Percentiles rank a stretch among this genome's conserved stretches.
phyloP scores from a whole-genome alignment of 2,329 filamentous ascomycete genomes.

The Verruconis gallopava region DNA sequence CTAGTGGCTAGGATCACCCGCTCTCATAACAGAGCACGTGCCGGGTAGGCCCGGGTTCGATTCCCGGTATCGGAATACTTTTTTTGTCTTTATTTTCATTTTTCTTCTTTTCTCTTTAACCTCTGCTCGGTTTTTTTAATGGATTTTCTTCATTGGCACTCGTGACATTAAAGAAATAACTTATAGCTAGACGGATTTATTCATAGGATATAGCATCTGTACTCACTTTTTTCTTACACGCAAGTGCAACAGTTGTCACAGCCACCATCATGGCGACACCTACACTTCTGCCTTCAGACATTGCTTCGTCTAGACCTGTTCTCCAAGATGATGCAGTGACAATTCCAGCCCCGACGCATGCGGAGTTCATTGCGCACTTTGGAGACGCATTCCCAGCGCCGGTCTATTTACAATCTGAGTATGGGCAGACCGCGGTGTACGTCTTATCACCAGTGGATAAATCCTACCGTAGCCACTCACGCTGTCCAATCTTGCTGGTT shows the following conservation, averaged over 20 bases:
- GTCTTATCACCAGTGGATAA: not conserved
- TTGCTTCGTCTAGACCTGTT: too few species aligned
- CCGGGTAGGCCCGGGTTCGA: slow-evolving; percentile 10
- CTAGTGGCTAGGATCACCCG: slow-evolving; percentile 10
- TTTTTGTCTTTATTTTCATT: slow-evolving; percentile 1
- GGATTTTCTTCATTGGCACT: too few species aligned
- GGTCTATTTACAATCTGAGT: not conserved
- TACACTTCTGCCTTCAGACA: too few species aligned
- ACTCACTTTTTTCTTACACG: too few species aligned
- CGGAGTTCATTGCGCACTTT: not conserved
- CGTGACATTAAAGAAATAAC: too few species aligned
- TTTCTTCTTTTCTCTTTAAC: too few species aligned
- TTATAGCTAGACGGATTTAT: too few species aligned
- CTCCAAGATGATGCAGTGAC: too few species aligned
- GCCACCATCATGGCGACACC: too few species aligned
- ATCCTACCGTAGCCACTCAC: not conserved
- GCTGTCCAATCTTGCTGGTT: slow-evolving; percentile 29
- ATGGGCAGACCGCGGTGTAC: not conserved
- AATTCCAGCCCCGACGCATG: not conserved
- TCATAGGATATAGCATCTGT: too few species aligned
- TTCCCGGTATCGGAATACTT: slow-evolving; percentile 10
- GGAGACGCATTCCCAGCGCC: not conserved
- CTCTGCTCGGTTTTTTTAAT: too few species aligned
- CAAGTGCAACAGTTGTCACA: too few species aligned
- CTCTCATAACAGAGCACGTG: slow-evolving; percentile 4